Base-by-base conservation (phyloP, 345 rosid genomes). In the Citrus reticulata region DNA sequence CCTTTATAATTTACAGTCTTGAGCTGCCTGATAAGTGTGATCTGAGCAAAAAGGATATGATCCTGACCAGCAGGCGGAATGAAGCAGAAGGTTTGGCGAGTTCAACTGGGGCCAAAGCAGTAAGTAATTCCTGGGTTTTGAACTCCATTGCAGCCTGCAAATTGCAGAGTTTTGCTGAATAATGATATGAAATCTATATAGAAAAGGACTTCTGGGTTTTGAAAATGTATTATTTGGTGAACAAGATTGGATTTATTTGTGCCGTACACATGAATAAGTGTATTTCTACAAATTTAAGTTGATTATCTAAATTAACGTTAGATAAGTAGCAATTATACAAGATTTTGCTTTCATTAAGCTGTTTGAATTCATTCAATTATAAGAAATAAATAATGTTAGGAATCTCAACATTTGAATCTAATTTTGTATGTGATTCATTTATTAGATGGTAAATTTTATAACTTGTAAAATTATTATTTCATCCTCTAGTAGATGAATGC, bases 101-200 rank as follows among this genome's bases (percentile, higher is more conserved):
- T 76, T 82, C 91, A 68, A 81, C 88, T 37, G 89, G 82, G 83
- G 89, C 95, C 42, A 93, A 84, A 86, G 92, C 88, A 39, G 90
- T 88, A 58, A 93, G 89, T 89, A 94, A 90, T 79, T 81, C 85
- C 34, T 96, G 99, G 99, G 84, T 94, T 84, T 82, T 94, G 85
- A 87, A 91, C 77, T 94, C 92, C 73, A 87, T 96, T 76, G 96
- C 98, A 71, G 91, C 91, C 46, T 85, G 86, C 89, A 87, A 87
- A 81, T 75, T 89, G 83, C 95, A 68, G 79, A 40, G 63, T 75
- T 37, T 78, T 75, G 77, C 63, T 6, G 70, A 77, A 78, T 58
- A 70, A 68, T 64, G 25, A n/a, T 49, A 46, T 35, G 57, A 27
- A 30, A 5, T 1, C 29, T 49, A 25, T 29, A 49, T 40, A 22